Base-by-base conservation (phyloP, 495 filamentous ascomycete species). In the Hapsidospora chrysogenum region DNA sequence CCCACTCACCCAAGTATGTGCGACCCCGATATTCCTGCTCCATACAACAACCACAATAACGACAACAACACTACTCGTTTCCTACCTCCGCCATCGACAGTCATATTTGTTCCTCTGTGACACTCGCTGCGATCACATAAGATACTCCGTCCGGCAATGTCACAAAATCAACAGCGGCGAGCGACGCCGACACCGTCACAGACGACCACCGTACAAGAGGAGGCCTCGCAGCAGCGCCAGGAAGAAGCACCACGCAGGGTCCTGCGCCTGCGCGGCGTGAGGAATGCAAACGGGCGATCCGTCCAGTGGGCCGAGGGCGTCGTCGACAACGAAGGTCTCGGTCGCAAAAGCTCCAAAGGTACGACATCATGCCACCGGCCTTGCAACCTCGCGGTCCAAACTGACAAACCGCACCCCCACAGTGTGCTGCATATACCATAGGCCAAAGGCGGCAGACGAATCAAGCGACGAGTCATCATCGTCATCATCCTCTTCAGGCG, bases 401-500 rank as follows among this genome's bases (percentile, higher is more conserved):
- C 30, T 32, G 16, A 32, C 16, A 32, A 11, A n/a, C 10, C 23
- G n/a, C 23, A 11, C 23, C 6, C 23, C 23, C 11, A 11, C 45
- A 95, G 92, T 96, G 16, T 99, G 89, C 69, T 99, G 89, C 54
- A 96, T 96, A 51, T 99, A 95, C 62, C 85, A 92, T 61, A 80
- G 80, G 40, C 72, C 82, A 2, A 77, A 75, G 35, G 72, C 67
- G 27, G 72, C 85, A 7, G 89, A 78, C 53, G 89, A 95, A 53
- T 92, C 83, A 11, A 83, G 74, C 41, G 78, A 78, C 38, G 79
- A 85, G 45, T 78, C 75, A 17, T 76, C 74, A 6, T 75, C 73
- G 9, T 65, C 66, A 11, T 72, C 66, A 31, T 75, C 74, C 38
- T 46, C 47, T 11, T 72, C 75, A 18, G 64, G 74, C 37, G 74